Conservation (phyloP, 768 basidiomycete species). For the Lactarius tabidus region DNA sequence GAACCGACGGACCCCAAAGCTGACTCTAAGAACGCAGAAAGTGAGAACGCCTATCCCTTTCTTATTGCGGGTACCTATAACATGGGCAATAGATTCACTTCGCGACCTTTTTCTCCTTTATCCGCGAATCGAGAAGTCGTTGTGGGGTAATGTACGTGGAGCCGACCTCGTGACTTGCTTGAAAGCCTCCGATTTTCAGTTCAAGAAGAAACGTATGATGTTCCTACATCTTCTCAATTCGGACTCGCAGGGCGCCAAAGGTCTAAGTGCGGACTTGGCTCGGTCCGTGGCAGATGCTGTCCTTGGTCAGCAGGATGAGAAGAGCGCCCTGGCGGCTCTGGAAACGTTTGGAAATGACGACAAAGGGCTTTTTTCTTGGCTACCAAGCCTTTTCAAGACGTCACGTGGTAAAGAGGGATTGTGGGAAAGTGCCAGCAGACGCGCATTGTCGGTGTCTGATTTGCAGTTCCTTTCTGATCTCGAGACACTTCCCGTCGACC, state of each 20-base stretch:
- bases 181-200: neutral
- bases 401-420: neutral
- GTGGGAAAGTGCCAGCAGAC: neutral
- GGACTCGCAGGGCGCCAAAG: neutral
- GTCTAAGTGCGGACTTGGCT: neutral
- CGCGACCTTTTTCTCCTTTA: neutral
- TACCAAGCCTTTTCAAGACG: neutral
- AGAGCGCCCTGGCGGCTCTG: neutral
- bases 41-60: neutral
- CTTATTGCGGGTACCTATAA: neutral
- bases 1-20: neutral
- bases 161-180: neutral
- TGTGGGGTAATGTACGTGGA: neutral
- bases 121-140: neutral
- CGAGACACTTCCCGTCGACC: neutral
- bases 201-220: neutral
- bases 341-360: neutral
- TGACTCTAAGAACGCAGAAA: neutral
- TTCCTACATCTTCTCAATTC: neutral
- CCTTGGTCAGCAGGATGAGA: neutral
- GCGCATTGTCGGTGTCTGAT: neutral
- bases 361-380: neutral
- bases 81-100: neutral
- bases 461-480: constrained; percentile 3
- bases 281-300: neutral